A percentile compares a stretch with the other conserved stretches of the same genome.
phyloP scores from a whole-genome alignment of 768 basidiomycete genomes.

The Inosperma sp. region DNA sequence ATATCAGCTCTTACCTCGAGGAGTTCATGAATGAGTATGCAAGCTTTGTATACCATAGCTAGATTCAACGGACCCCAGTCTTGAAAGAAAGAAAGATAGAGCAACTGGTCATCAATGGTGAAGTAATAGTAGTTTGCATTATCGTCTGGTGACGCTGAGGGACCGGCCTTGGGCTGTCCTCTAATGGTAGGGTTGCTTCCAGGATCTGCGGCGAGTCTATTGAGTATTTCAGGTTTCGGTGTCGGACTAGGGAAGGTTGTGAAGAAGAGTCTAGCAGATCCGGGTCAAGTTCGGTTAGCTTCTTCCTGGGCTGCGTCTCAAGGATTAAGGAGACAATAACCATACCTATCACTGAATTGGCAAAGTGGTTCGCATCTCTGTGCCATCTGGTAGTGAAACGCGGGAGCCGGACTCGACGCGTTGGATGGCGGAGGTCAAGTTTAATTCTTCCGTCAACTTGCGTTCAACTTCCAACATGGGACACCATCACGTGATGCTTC shows the following conservation, averaged over 20 bases:
- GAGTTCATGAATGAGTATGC: slow-evolving; percentile 86
- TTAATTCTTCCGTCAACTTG: neutral
- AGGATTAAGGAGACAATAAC: slow-evolving; percentile 16
- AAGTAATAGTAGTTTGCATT: slow-evolving; percentile 82
- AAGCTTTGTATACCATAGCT: slow-evolving; percentile 90
- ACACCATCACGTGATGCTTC: slow-evolving; percentile 6
- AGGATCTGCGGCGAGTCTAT: slow-evolving; percentile 49
- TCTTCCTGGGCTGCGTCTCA: slow-evolving; percentile 11
- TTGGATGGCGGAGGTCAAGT: slow-evolving; percentile 18
- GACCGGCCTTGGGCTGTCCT: slow-evolving; percentile 52
- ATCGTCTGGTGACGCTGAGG: slow-evolving; percentile 66
- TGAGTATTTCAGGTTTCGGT: slow-evolving; percentile 62
- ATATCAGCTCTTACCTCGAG: slow-evolving; percentile 55
- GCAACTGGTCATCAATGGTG: slow-evolving; percentile 87
- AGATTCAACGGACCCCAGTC: slow-evolving; percentile 93
- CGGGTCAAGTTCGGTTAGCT: slow-evolving; percentile 7
- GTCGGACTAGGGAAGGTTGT: slow-evolving; percentile 81
- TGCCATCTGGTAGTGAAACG: slow-evolving; percentile 31
- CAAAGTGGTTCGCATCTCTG: slow-evolving; percentile 72
- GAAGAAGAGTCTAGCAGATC: slow-evolving; percentile 69
- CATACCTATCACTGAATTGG: slow-evolving; percentile 73
- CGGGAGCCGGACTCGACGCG: slow-evolving; percentile 15
- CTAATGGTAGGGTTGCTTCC: slow-evolving; percentile 59
- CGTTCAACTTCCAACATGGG: too few species aligned
- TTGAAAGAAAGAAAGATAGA: slow-evolving; percentile 91